Conservation (phyloP, 352 stramenopile genomes). For the Globisporangium rhizosaccharum region DNA sequence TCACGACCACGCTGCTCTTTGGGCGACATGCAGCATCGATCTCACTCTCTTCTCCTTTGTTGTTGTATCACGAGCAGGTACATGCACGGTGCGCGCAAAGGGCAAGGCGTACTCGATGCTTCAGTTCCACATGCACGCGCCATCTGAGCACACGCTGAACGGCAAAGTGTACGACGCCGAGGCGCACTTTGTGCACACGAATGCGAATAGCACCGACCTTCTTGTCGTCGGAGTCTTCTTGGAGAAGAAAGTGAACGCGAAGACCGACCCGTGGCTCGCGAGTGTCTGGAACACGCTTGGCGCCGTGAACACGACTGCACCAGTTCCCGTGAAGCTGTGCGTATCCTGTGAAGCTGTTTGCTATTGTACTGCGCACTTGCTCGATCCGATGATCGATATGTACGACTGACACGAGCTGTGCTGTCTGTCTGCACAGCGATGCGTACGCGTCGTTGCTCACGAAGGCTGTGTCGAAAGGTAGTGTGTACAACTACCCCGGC, state of each 20-base stretch:
- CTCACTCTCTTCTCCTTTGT: no score
- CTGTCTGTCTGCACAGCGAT: neutral
- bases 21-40: neutral
- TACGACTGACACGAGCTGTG: neutral
- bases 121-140: constrained; percentile 32
- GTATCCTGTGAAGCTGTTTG: neutral
- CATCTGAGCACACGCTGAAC: constrained; percentile 33
- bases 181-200: constrained; percentile 37
- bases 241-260: constrained; percentile 9
- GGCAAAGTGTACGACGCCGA: constrained; percentile 30
- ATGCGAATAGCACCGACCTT: constrained; percentile 8
- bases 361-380: neutral
- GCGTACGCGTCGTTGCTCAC: constrained; percentile 8
- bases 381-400: neutral
- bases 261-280: constrained; percentile 11
- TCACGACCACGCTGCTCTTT: neutral
- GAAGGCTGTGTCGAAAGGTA: neutral
- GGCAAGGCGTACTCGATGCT: constrained; percentile 18
- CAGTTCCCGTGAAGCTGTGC: constrained; percentile 1
- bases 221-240: constrained; percentile 20
- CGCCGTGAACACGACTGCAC: constrained; percentile 2
- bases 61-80: neutral
- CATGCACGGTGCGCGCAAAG: constrained; percentile 13
- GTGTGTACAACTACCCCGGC: constrained; percentile 19
- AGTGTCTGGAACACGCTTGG: constrained; percentile 4